A percentile compares a stretch with the other conserved stretches of the same genome.
Evolutionary conservation across 257 asterid genomes (phyloP).

Genomic region (Ehretia macrophylla): DNA sequence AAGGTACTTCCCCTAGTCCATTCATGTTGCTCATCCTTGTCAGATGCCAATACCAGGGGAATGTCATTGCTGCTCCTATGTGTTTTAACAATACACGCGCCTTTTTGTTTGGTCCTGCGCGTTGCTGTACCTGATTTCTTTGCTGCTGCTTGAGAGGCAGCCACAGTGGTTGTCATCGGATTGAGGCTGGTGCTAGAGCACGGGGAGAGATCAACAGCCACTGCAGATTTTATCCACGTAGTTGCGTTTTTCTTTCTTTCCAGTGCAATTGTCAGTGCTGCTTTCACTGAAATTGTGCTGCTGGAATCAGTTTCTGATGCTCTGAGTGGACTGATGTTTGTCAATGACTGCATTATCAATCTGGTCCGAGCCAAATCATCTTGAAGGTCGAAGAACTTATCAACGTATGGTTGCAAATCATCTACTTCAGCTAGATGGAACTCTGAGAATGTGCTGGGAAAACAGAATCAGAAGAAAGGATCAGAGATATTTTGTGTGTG

Average conservation of each 20-base stretch:
- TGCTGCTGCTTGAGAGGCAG: constrained; percentile 8
- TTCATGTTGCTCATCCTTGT: constrained; percentile 28
- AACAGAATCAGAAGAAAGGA: not conserved
- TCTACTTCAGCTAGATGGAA: constrained; percentile 42
- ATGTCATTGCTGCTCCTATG: constrained; percentile 18
- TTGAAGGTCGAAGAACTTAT: constrained; percentile 48
- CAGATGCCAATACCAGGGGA: constrained; percentile 21
- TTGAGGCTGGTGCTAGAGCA: constrained; percentile 9
- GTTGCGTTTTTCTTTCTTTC: constrained; percentile 56
- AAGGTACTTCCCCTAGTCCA: constrained; percentile 40
- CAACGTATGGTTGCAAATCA: constrained; percentile 48
- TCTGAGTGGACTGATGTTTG: constrained; percentile 38
- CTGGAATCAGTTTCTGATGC: constrained; percentile 33
- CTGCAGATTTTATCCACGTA: constrained; percentile 61
- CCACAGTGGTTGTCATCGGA: constrained; percentile 13
- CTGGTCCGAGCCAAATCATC: constrained; percentile 41
- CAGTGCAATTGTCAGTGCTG: constrained; percentile 29
- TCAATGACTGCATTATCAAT: constrained; percentile 52
- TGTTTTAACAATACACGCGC: constrained; percentile 17
- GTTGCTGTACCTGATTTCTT: constrained; percentile 21
- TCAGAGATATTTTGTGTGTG: no score
- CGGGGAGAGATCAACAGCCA: constrained; percentile 62
- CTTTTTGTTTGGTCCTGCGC: constrained; percentile 26
- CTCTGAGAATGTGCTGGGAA: constrained; percentile 57
- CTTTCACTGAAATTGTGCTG: constrained; percentile 32